A percentile compares a stretch with the other conserved stretches of the same genome.
Evolutionary conservation across 2,329 filamentous ascomycete species (phyloP).

Genomic region (Orbilia blumenaviensis): DNA sequence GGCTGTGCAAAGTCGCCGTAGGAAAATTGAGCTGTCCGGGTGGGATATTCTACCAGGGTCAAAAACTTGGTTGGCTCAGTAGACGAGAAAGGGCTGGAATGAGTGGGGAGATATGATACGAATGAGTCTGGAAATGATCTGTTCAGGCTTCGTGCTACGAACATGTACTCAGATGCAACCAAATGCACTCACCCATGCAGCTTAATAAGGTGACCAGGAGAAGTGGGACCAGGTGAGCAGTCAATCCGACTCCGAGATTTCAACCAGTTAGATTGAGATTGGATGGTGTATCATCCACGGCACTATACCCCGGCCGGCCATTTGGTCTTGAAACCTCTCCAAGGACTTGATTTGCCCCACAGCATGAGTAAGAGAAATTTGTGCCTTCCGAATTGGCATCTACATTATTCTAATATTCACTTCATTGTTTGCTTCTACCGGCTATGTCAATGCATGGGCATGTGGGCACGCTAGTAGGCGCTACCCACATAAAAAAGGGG

Average conservation of each 20-base stretch:
- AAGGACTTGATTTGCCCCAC: background rate
- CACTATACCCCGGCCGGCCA: background rate
- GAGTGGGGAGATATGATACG: constrained; percentile 1
- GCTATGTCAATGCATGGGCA: background rate
- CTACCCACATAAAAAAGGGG: no score
- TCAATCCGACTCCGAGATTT: constrained; percentile 1
- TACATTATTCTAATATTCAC: background rate
- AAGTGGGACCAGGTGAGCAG: background rate
- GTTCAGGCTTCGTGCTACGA: constrained; percentile 12
- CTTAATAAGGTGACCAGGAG: constrained; percentile 14
- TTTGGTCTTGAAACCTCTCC: background rate
- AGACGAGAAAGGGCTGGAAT: background rate
- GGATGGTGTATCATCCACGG: background rate
- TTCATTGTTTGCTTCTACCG: background rate
- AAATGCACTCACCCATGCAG: background rate
- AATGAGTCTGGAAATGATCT: constrained; percentile 24
- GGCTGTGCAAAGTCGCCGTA: background rate
- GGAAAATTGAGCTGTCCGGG: background rate
- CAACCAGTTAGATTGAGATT: background rate
- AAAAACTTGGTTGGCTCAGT: constrained; percentile 1
- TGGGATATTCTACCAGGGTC: background rate
- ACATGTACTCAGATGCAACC: background rate
- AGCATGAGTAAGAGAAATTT: background rate
- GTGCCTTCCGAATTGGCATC: constrained; percentile 1
- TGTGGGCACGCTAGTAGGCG: background rate